phyloP scores from a whole-genome alignment of 805 yeast species.

The Yarrowia sp. region DNA sequence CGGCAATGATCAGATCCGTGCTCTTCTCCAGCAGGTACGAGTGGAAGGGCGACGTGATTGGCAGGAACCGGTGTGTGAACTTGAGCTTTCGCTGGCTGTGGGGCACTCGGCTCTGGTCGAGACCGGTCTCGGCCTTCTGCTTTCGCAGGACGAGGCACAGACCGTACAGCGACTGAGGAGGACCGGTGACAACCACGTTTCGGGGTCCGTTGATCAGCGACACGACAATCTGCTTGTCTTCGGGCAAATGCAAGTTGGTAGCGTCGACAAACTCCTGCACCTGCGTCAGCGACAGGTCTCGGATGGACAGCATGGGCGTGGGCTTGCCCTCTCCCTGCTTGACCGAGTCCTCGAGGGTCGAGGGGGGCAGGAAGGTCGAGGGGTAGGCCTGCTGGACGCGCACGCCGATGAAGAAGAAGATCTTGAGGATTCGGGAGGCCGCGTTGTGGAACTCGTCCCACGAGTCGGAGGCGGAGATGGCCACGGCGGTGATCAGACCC shows the following conservation, averaged over 20 bases:
- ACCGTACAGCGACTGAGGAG: slow-evolving; percentile 97
- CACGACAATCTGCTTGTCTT: slow-evolving; percentile 83
- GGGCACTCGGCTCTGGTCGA: slow-evolving; percentile 94
- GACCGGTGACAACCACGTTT: slow-evolving; percentile 93
- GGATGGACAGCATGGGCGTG: slow-evolving; percentile 93
- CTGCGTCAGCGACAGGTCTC: slow-evolving; percentile 79
- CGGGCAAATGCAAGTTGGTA: slow-evolving; percentile 91
- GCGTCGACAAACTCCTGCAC: slow-evolving; percentile 75
- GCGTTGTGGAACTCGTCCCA: slow-evolving; percentile 80
- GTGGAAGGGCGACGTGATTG: slow-evolving; percentile 96
- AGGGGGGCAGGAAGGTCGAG: slow-evolving; percentile 89
- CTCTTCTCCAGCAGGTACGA: slow-evolving; percentile 79
- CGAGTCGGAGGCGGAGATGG: slow-evolving; percentile 73
- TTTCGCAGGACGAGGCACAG: slow-evolving; percentile 86
- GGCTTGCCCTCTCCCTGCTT: slow-evolving; percentile 96
- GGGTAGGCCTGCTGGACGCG: slow-evolving; percentile 90
- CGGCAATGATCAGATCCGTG: slow-evolving; percentile 60
- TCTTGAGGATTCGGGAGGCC: slow-evolving; percentile 73
- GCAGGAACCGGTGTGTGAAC: slow-evolving; percentile 89
- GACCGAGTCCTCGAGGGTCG: slow-evolving; percentile 85
- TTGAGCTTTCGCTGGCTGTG: slow-evolving; percentile 89
- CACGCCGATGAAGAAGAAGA: slow-evolving; percentile 90
- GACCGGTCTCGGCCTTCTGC: slow-evolving; percentile 90
- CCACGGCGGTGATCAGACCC: slow-evolving; percentile 82
- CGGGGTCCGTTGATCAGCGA: slow-evolving; percentile 95